Conservation (phyloP, 1,284 basidiomycete genomes). For the Trametes versicolor region DNA sequence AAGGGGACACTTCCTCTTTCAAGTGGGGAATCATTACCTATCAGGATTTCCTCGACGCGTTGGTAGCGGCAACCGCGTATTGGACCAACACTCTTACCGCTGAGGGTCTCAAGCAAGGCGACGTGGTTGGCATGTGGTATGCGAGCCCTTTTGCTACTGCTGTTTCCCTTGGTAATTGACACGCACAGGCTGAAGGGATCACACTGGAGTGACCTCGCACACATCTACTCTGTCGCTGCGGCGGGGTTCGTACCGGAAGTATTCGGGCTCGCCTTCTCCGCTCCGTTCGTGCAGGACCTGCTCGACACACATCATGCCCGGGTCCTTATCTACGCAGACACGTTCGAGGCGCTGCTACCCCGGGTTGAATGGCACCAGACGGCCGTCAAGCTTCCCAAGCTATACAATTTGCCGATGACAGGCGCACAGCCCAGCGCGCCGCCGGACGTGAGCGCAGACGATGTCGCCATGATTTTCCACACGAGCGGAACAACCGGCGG, state of each 20-base stretch:
- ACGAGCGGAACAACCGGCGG: slow-evolving; percentile 46
- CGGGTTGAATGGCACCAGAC: slow-evolving; percentile 17
- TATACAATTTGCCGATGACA: slow-evolving; percentile 5
- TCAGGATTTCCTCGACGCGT: slow-evolving; percentile 20
- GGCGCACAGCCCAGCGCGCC: neutral
- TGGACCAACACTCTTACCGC: slow-evolving; percentile 10
- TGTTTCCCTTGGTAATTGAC: neutral
- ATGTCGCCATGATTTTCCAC: slow-evolving; percentile 45
- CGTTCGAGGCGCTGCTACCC: slow-evolving; percentile 31
- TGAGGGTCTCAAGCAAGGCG: slow-evolving; percentile 18
- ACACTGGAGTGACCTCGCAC: slow-evolving; percentile 39
- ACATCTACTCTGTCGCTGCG: slow-evolving; percentile 39
- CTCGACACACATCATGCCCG: slow-evolving; percentile 34
- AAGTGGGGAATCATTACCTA: slow-evolving; percentile 21
- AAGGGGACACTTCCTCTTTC: slow-evolving; percentile 8
- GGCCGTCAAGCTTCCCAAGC: slow-evolving; percentile 12
- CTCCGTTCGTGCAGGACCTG: slow-evolving; percentile 31
- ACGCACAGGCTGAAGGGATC: slow-evolving; percentile 40
- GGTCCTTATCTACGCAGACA: slow-evolving; percentile 36
- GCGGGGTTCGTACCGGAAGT: slow-evolving; percentile 45
- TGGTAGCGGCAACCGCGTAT: slow-evolving; percentile 8
- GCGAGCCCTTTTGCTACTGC: neutral
- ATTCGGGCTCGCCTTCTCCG: slow-evolving; percentile 37
- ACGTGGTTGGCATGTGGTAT: slow-evolving; percentile 27
- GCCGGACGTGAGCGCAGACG: slow-evolving; percentile 30